Evolutionary conservation across 78 protist species (phyloP).

Genomic region (Protostelium mycophagum): DNA sequence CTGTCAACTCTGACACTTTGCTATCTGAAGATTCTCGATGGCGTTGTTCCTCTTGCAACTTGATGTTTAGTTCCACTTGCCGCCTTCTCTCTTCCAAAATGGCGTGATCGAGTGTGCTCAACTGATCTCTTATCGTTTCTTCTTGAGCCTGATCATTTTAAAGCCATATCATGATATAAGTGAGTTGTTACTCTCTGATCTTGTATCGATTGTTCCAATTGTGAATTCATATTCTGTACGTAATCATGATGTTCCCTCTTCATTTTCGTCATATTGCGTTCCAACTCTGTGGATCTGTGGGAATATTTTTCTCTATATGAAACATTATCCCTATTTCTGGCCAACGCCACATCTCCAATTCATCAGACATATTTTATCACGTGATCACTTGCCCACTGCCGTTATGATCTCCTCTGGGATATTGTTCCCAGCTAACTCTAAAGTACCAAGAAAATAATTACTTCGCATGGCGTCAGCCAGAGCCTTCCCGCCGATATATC

Average conservation of each 20-base stretch:
- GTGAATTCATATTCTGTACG: neutral
- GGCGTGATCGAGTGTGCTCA: neutral
- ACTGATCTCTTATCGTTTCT: neutral
- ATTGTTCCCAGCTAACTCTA: conserved; percentile 37
- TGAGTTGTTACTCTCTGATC: neutral
- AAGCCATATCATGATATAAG: neutral
- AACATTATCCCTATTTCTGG: neutral
- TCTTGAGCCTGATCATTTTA: neutral
- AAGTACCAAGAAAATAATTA: neutral
- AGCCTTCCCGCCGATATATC: conserved; percentile 6
- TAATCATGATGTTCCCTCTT: neutral
- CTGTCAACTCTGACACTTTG: neutral
- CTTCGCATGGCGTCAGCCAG: conserved; percentile 2
- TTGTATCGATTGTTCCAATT: neutral
- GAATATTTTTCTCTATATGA: neutral
- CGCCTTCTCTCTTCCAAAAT: neutral
- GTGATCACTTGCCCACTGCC: conserved; percentile 3
- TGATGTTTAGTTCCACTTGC: neutral
- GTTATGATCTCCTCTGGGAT: conserved; percentile 5
- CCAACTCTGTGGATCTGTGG: neutral
- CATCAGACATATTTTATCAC: neutral
- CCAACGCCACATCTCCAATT: neutral
- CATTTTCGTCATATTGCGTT: neutral
- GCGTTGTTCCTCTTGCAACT: neutral
- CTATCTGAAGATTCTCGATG: neutral